Evolutionary conservation across 2,329 filamentous ascomycete species (phyloP), one percentile per base, ranked within the genome.

Genomic region (Cladosporium oxysporum): DNA sequence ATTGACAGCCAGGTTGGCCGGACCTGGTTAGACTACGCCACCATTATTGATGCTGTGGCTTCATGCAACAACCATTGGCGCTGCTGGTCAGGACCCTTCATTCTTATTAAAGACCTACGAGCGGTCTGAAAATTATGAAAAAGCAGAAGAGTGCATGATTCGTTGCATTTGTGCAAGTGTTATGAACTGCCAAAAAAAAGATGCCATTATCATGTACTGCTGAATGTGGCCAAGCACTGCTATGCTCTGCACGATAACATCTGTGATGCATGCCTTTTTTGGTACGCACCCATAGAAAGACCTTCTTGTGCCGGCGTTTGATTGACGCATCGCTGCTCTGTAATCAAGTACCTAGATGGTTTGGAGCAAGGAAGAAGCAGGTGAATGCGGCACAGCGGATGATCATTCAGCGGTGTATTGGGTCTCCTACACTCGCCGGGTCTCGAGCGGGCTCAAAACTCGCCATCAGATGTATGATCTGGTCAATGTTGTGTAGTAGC

Each of bases 11-110:
- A 58, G 33, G 5, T 23, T 58, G n/a, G 21, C 55, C 55, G 33
- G 55, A 58, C 55, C 11, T 41, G 55, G 55, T 41, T 58, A 58
- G 55, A 28, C 29, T 12, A 55, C 55, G 55, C 55, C 55, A 58
- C 55, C 55, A 58, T 44, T 44, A 6, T 35, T 35, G 12, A 35
- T 35, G 33, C 12, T 35, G 33, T 14, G 33, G 33, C 33, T 35
- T 35, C 12, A 35, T 35, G 33, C 33, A 41, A 41, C 35, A 41
- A 58, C 53, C 53, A 58, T 18, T 53, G 50, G 18, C 28, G 29
- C 28, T 55, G 5, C 50, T 53, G 14, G n/a, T 21, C 41, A 12
- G n/a, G 41, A 47, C n/a, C 41, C 53, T 57, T 6, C 21, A 21
- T n/a, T 47, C n/a, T 47, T 47, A 23, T 47, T 12, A 21, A 23